Conservation (phyloP, 768 basidiomycete species). For the Rhizopogon sp. region DNA sequence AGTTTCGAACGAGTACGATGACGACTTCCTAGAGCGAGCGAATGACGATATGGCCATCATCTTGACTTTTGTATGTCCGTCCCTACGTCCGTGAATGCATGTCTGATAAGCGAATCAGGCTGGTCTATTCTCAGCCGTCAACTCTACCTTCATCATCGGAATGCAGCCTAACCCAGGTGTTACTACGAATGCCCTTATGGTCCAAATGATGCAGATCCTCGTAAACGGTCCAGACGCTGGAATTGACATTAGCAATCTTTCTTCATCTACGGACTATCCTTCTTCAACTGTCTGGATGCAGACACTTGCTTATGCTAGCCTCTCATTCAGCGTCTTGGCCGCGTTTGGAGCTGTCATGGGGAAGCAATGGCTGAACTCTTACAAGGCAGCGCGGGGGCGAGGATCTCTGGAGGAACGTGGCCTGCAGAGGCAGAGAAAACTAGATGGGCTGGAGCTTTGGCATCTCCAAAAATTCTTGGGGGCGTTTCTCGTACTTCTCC, state of each 20-base stretch:
- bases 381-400: neutral
- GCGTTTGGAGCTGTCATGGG: neutral
- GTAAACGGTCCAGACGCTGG: too few relatives aligned
- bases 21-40: too few relatives aligned
- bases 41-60: too few relatives aligned
- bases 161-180: too few relatives aligned
- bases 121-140: slow-evolving; percentile 34
- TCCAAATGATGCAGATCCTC: too few relatives aligned
- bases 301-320: slow-evolving; percentile 3
- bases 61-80: slow-evolving; percentile 19
- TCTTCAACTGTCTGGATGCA: slow-evolving; percentile 3
- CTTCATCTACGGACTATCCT: slow-evolving; percentile 1
- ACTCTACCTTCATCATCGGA: slow-evolving; percentile 16
- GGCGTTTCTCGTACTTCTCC: slow-evolving; percentile 3
- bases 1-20: too few relatives aligned
- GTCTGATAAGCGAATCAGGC: slow-evolving; percentile 14
- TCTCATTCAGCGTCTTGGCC: slow-evolving; percentile 5
- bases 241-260: too few relatives aligned
- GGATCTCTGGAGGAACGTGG: slow-evolving; percentile 1
- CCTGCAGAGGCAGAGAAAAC: neutral
- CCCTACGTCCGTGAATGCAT: too few relatives aligned
- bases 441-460: slow-evolving; percentile 3
- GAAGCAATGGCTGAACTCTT: neutral
- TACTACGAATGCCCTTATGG: slow-evolving; percentile 5
- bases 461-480: slow-evolving; percentile 3